Conservation (phyloP, 2,329 filamentous ascomycete species). For the Fusarium devonianum region DNA sequence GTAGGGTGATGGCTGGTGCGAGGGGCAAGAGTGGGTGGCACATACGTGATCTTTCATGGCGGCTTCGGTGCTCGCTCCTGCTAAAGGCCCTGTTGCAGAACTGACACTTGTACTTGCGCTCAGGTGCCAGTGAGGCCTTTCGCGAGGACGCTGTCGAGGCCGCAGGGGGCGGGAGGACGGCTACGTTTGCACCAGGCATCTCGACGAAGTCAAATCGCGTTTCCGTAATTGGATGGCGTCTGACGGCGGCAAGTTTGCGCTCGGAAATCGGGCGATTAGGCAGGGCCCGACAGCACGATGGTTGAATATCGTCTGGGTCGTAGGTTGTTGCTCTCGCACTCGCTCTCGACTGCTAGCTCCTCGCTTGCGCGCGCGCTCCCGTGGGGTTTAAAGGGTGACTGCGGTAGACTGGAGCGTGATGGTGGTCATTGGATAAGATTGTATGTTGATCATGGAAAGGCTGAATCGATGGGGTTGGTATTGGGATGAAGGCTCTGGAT, state of each 20-base stretch:
- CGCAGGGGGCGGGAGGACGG: constrained; percentile 68
- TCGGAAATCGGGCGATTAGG: constrained; percentile 37
- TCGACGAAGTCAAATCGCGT: constrained; percentile 51
- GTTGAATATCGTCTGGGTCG: constrained; percentile 63
- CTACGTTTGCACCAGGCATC: constrained; percentile 76
- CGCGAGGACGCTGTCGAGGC: constrained; percentile 75
- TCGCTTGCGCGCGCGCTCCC: constrained; percentile 70
- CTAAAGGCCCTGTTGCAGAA: constrained; percentile 98
- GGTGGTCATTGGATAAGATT: constrained; percentile 61
- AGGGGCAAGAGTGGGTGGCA: constrained; percentile 46
- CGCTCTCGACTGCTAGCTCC: constrained; percentile 52
- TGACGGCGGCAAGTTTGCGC: constrained; percentile 38
- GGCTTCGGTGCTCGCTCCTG: constrained; percentile 93
- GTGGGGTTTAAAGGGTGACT: constrained; percentile 76
- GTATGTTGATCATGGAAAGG: constrained; percentile 53
- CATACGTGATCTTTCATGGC: constrained; percentile 98
- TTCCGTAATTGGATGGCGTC: constrained; percentile 35
- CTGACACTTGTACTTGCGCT: constrained; percentile 99
- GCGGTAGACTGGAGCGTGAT: constrained; percentile 57
- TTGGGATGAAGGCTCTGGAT: constrained; percentile 41
- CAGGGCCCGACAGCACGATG: constrained; percentile 57
- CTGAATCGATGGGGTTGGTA: constrained; percentile 44
- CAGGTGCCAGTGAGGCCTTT: constrained; percentile 79
- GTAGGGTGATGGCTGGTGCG: constrained; percentile 15
- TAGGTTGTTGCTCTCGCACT: constrained; percentile 45